Evolutionary conservation across 2,329 filamentous ascomycete genomes (phyloP).

Genomic region (Didymella keratinophila): DNA sequence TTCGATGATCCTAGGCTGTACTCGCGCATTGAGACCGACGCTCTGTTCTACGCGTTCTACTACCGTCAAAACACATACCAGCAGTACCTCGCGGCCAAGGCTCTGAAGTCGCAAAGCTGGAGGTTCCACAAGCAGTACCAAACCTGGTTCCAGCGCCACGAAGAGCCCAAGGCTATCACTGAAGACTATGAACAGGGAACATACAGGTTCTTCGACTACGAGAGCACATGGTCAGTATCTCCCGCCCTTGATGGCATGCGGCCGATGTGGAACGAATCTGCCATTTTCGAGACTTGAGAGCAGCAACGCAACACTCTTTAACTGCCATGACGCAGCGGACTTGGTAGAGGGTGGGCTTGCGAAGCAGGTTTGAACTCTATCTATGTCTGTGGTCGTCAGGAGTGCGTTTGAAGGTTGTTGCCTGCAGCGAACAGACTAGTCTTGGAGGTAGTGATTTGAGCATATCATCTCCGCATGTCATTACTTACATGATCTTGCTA

Average conservation of each 20-base stretch:
- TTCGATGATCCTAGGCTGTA: conserved; percentile 93
- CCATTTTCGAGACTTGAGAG: not conserved
- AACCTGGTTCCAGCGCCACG: conserved; percentile 98
- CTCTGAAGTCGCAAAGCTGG: conserved; percentile 98
- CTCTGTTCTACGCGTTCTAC: conserved; percentile 98
- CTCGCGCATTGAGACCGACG: conserved; percentile 89
- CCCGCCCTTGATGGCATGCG: not conserved
- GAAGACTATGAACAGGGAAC: conserved; percentile 99
- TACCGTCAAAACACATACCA: conserved; percentile 97
- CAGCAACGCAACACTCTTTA: not conserved
- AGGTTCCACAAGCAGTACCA: conserved; percentile 98
- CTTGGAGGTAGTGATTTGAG: not conserved
- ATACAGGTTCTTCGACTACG: conserved; percentile 99
- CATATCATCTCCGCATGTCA: not conserved
- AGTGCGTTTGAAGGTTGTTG: not conserved
- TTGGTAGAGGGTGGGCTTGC: not conserved
- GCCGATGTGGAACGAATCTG: not conserved
- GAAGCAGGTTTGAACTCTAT: not conserved
- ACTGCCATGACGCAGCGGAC: not conserved
- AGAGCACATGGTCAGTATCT: conserved; percentile 86
- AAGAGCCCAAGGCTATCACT: conserved; percentile 97
- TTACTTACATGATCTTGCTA: conserved; percentile 23
- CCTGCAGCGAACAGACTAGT: not conserved
- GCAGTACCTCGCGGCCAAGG: conserved; percentile 93
- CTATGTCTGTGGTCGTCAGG: not conserved